Evolutionary conservation across 345 rosid species (phyloP).

Genomic region (Hypericum perforatum): DNA sequence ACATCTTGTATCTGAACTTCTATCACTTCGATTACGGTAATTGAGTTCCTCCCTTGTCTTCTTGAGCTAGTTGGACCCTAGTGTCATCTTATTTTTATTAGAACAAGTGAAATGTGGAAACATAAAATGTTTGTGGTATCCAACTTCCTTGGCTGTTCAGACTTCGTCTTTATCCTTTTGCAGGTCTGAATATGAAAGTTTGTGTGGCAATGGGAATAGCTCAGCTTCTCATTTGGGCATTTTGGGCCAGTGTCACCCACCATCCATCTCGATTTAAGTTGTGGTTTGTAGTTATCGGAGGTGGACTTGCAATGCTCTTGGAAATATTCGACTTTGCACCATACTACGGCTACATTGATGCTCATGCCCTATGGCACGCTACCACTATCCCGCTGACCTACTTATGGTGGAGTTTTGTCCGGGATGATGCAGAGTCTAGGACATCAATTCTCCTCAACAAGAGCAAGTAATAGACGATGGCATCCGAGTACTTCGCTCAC

Average conservation of each 20-base stretch:
- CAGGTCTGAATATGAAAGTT: slow-evolving; percentile 80
- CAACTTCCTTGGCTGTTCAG: too few species aligned
- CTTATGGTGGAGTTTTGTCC: slow-evolving; percentile 80
- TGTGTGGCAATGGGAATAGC: slow-evolving; percentile 48
- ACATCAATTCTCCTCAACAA: slow-evolving; percentile 56
- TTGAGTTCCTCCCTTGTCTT: not conserved
- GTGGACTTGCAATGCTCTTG: slow-evolving; percentile 44
- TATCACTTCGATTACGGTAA: slow-evolving; percentile 74
- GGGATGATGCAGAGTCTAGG: slow-evolving; percentile 68
- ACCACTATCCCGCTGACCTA: slow-evolving; percentile 67
- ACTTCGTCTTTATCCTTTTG: not conserved
- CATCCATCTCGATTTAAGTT: slow-evolving; percentile 83
- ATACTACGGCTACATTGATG: slow-evolving; percentile 53
- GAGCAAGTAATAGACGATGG: not conserved
- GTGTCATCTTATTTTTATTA: too few species aligned
- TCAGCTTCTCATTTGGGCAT: slow-evolving; percentile 70
- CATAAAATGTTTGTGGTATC: too few species aligned
- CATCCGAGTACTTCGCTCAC: too few species aligned
- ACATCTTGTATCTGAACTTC: slow-evolving; percentile 73
- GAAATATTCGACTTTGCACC: slow-evolving; percentile 72
- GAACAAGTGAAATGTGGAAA: too few species aligned
- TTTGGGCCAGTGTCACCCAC: slow-evolving; percentile 55
- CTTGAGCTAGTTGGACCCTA: too few species aligned
- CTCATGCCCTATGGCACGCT: slow-evolving; percentile 75
- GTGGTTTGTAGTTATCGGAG: slow-evolving; percentile 46